Conservation (phyloP, 371 early-diverging fungal genomes). For the Mortierella sp. region DNA sequence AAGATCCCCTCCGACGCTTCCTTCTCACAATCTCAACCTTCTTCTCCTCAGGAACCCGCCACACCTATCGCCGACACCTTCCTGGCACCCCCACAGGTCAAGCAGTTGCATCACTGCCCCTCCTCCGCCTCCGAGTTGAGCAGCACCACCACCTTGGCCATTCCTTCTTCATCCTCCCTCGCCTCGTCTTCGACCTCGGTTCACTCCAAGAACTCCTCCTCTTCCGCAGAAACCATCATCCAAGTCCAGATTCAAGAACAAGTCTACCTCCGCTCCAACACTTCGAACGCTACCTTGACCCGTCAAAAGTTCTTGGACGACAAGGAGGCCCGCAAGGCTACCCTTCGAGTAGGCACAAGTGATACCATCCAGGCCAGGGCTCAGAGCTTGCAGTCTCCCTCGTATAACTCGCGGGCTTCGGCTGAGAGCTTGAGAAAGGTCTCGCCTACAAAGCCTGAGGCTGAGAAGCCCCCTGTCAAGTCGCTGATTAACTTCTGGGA, state of each 20-base stretch:
- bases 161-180: not conserved
- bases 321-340: slow-evolving; percentile 42
- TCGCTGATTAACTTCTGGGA: slow-evolving; percentile 57
- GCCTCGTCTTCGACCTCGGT: slow-evolving; percentile 22
- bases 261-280: not conserved
- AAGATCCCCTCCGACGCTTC: not conserved
- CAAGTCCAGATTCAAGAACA: not conserved
- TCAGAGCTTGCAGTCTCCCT: slow-evolving; percentile 33
- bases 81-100: not conserved
- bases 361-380: slow-evolving; percentile 37
- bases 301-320: slow-evolving; percentile 31
- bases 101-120: slow-evolving; percentile 12
- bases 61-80: slow-evolving; percentile 28
- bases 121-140: slow-evolving; percentile 32
- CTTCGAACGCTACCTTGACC: slow-evolving; percentile 1
- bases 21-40: not conserved
- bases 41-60: slow-evolving; percentile 9
- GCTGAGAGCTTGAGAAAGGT: slow-evolving; percentile 16
- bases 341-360: slow-evolving; percentile 32
- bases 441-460: slow-evolving; percentile 4
- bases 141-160: slow-evolving; percentile 21
- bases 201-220: slow-evolving; percentile 16
- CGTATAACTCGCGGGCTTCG: slow-evolving; percentile 15
- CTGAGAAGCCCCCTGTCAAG: slow-evolving; percentile 48
- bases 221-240: not conserved